Base-by-base conservation (phyloP, 108 stramenopile species). In the Seminavis robusta region DNA sequence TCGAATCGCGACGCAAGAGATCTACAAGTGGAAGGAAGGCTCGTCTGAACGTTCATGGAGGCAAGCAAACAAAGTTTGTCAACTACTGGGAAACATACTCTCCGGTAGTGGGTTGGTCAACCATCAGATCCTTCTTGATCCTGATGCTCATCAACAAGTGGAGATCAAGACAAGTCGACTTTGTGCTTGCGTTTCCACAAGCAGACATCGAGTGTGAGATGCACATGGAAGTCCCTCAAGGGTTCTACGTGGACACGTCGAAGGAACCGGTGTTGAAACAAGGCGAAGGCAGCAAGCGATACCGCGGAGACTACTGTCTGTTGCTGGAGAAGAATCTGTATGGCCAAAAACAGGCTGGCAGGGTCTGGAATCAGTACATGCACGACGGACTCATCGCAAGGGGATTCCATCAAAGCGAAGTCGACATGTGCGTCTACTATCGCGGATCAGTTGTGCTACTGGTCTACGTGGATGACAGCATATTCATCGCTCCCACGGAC, bases 351-450 rank as follows among this genome's bases (percentile, higher is more conserved):
- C 60, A 61, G 19, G 74, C 68, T 13, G 63, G 68, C 0, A 19
- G 53, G 6, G 43, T 70, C 7, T 75, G 68, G 68, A 65, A 69
- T 39, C 2, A 52, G 17, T 45, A 55, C 30, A 23, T 74, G 4
- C 16, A 0, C 48, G 64, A 30, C 38, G 67, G 42, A n/a, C n/a
- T 45, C 11, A 10, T 17, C 0, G 56, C 39, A 27, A 3, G 50
- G 3, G 59, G 50, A n/a, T 67, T 67, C 48, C 25, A 23, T 10
- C 64, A 65, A 52, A 62, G 59, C 15, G 20, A 30, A 8, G 42
- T 61, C 36, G 73, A 79, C 44, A 59, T 69, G 33, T 71, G 71
- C 32, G 34, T 75, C 0, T 75, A 56, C 58, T 75, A 69, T 44
- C 39, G 51, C 9, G 69, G 68, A 19, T 30, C 5, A 11, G 48